Conservation (phyloP, 441 rosid species). For the Eruca vesicaria region DNA sequence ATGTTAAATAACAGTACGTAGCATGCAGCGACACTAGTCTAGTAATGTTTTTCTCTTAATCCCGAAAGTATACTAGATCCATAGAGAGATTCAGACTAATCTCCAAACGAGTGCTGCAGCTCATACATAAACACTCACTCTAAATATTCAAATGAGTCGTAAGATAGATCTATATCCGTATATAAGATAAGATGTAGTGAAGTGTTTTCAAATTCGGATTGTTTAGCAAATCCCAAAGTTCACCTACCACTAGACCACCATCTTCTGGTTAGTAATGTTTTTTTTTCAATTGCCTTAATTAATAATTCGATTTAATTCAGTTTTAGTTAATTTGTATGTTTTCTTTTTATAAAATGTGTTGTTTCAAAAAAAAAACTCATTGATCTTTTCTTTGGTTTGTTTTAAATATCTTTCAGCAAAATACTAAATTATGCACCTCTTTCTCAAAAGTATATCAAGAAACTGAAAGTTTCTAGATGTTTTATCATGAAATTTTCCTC, state of each 20-base stretch:
- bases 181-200: no score
- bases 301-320: neutral
- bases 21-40: neutral
- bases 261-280: no score
- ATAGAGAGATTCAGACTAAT: no score
- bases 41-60: no score
- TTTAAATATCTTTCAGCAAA: neutral
- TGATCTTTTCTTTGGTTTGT: neutral
- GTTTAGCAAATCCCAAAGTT: no score
- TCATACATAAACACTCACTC: no score
- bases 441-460: neutral
- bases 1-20: neutral
- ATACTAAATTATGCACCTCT: neutral
- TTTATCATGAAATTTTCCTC: neutral
- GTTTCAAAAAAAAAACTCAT: neutral
- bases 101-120: no score
- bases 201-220: no score
- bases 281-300: neutral
- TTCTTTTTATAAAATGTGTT: neutral
- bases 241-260: no score
- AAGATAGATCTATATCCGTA: no score
- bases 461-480: neutral
- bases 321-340: neutral
- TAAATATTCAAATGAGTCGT: no score
- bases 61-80: no score